Conservation (phyloP, 2,329 filamentous ascomycete species). For the Penicillium decumbens region DNA sequence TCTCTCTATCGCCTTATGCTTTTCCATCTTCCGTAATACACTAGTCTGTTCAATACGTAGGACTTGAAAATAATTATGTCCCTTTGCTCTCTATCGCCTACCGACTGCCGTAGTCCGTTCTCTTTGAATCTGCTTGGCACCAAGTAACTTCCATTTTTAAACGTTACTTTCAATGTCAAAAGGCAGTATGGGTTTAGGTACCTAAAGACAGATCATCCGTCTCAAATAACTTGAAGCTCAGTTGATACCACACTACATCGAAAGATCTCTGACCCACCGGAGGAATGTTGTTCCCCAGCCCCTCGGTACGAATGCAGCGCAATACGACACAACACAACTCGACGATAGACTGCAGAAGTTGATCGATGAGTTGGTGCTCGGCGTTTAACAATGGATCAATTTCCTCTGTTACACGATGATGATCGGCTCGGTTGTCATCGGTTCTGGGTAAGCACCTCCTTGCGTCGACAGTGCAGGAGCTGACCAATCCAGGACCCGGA, state of each 20-base stretch:
- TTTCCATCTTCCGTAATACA: no score
- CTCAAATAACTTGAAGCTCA: not conserved
- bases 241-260: not conserved
- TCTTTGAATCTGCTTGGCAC: no score
- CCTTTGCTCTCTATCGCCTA: no score
- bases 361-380: not conserved
- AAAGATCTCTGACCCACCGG: constrained; percentile 6
- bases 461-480: constrained; percentile 1
- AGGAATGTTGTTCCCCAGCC: constrained; percentile 15
- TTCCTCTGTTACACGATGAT: constrained; percentile 7
- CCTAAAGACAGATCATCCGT: no score
- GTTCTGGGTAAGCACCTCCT: constrained; percentile 17
- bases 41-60: no score
- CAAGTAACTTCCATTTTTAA: no score
- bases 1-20: no score
- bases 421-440: constrained; percentile 10
- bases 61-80: no score
- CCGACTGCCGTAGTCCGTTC: no score
- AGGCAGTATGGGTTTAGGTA: no score
- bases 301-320: constrained; percentile 5
- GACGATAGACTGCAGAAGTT: not conserved
- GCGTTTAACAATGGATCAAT: constrained; percentile 17
- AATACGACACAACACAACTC: not conserved
- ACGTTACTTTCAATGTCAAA: no score
- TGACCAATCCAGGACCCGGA: constrained; percentile 33